These are phyloP conservation scores for Paragyromitra xinjiangensis DNA, from an alignment of 495 filamentous ascomycete species.

Conservation along the genomic window DNA sequence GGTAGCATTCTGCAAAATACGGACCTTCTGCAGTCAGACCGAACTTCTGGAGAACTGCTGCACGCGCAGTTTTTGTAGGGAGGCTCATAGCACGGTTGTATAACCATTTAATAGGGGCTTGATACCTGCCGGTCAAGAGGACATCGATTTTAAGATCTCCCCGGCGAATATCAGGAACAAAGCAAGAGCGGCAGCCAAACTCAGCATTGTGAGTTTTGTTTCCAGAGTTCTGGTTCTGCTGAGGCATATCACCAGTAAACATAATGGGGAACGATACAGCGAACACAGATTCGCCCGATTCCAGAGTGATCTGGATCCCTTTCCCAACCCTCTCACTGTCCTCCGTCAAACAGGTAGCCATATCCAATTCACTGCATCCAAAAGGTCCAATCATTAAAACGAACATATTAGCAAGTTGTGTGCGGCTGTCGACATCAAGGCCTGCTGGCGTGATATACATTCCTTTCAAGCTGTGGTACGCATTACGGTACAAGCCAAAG, in stretches of 20 bases:
- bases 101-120: neutral
- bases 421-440: neutral
- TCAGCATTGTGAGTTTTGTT: conserved; percentile 6
- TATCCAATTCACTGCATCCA: neutral
- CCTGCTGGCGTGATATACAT: conserved; percentile 12
- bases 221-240: conserved; percentile 16
- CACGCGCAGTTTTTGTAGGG: neutral
- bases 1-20: conserved; percentile 5
- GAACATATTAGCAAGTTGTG: neutral
- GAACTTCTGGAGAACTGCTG: neutral
- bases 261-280: neutral
- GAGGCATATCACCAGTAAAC: conserved; percentile 3
- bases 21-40: neutral
- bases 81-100: neutral
- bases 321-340: too few relatives aligned
- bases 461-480: neutral
- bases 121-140: too few relatives aligned
- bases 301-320: neutral
- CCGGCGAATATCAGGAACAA: neutral
- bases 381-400: neutral
- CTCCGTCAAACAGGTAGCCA: neutral
- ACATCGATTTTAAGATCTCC: neutral
- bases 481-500: neutral
- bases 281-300: conserved; percentile 3
- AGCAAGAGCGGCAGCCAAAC: conserved; percentile 2